Evolutionary conservation across 306 rosid species (phyloP).

Genomic region (Ziziphus jujuba): DNA sequence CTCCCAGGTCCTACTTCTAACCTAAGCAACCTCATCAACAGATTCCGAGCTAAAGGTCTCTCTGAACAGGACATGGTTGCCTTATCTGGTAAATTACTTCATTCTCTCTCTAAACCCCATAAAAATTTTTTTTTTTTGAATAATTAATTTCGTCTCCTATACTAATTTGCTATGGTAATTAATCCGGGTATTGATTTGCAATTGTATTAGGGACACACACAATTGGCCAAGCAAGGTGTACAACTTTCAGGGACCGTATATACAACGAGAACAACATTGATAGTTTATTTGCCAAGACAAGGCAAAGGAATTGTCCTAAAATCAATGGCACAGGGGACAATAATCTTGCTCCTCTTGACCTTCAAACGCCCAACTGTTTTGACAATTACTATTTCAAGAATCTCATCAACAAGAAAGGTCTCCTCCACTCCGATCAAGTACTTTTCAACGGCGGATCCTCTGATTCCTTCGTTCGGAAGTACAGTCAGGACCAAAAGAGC

Average conservation of each 20-base stretch:
- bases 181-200: too few relatives aligned
- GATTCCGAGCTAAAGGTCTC: slow-evolving; percentile 53
- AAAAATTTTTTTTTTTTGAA: too few relatives aligned
- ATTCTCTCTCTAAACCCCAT: too few relatives aligned
- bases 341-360: slow-evolving; percentile 53
- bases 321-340: slow-evolving; percentile 48
- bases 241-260: slow-evolving; percentile 46
- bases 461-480: slow-evolving; percentile 53
- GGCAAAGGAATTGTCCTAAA: slow-evolving; percentile 45
- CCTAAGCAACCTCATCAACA: slow-evolving; percentile 42
- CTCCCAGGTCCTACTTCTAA: slow-evolving; percentile 57
- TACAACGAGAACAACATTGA: slow-evolving; percentile 62
- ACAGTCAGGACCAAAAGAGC: slow-evolving; percentile 27
- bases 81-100: slow-evolving; percentile 59
- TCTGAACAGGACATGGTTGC: slow-evolving; percentile 72
- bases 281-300: slow-evolving; percentile 46
- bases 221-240: slow-evolving; percentile 70
- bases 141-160: too few relatives aligned
- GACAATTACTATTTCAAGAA: slow-evolving; percentile 67
- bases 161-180: too few relatives aligned
- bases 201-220: slow-evolving; percentile 62
- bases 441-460: slow-evolving; percentile 71
- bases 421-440: slow-evolving; percentile 72
- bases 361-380: slow-evolving; percentile 45
- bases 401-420: slow-evolving; percentile 56